These are phyloP conservation scores for Alternaria arbusti DNA, from an alignment of 2,329 filamentous ascomycete species.

Conservation along the genomic window DNA sequence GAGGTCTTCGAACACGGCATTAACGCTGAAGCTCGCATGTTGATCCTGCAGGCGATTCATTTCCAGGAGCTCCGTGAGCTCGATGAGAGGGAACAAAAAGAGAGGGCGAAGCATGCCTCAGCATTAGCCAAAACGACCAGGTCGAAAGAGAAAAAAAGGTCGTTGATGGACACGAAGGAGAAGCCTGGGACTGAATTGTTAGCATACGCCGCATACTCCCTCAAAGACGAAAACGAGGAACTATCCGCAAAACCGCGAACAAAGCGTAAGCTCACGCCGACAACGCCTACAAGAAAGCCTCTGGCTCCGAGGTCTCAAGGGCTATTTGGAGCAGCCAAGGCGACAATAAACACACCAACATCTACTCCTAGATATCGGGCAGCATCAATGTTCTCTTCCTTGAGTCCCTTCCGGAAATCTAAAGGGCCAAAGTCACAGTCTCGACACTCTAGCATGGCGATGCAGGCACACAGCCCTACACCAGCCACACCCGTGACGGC, in stretches of 20 bases:
- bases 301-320: neutral
- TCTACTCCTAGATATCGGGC: neutral
- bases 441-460: neutral
- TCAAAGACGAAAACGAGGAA: neutral
- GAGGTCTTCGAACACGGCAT: neutral
- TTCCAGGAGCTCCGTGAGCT: slow-evolving; percentile 4
- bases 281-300: neutral
- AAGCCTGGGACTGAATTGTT: neutral
- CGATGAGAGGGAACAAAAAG: neutral
- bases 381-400: neutral
- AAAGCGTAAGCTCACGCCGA: neutral
- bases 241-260: neutral
- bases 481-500: neutral
- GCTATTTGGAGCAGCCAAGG: neutral
- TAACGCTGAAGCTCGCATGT: neutral
- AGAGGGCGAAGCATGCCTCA: neutral
- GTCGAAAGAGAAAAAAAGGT: neutral
- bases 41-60: slow-evolving; percentile 12
- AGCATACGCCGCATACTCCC: neutral
- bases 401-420: neutral
- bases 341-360: neutral
- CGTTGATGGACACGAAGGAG: neutral
- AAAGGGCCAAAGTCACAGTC: neutral
- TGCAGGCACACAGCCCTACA: neutral
- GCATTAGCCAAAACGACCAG: neutral